Conservation (phyloP, 2,329 filamentous ascomycete species). For the Botrytis deweyae region DNA sequence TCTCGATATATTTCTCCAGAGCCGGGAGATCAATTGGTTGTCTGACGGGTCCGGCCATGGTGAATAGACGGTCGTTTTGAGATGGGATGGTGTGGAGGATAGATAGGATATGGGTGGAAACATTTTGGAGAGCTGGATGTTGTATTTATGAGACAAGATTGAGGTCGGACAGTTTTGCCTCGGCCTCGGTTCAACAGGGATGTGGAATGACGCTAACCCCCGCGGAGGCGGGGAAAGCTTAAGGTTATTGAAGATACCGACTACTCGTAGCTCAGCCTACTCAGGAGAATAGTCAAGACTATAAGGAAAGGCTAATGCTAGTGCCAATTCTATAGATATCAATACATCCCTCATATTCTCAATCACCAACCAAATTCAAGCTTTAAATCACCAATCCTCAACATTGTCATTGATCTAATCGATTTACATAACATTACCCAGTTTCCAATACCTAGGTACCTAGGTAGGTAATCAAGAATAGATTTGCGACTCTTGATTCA, state of each 20-base stretch:
- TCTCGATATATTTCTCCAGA: constrained; percentile 74
- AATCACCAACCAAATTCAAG: neutral
- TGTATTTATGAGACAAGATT: neutral
- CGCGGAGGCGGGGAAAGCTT: constrained; percentile 3
- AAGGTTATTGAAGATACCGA: neutral
- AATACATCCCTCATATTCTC: neutral
- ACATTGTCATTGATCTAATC: neutral
- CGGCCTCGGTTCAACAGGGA: constrained; percentile 19
- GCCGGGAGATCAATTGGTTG: constrained; percentile 84
- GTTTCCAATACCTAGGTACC: neutral
- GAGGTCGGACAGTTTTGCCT: constrained; percentile 16
- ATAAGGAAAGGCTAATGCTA: neutral
- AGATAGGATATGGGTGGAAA: neutral
- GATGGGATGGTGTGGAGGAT: neutral
- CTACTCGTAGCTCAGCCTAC: neutral
- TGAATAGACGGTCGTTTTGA: constrained; percentile 12
- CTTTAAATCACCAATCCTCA: neutral
- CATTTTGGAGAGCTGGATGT: neutral
- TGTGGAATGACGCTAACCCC: constrained; percentile 8
- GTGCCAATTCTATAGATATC: neutral
- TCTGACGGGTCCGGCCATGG: constrained; percentile 82
- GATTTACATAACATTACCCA: neutral
- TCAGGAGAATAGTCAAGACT: neutral
- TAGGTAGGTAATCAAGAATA: too few relatives aligned
- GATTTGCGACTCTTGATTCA: neutral